Conservation (phyloP, 1,139 yeast species). For the Arxiozyma slooffiae region DNA sequence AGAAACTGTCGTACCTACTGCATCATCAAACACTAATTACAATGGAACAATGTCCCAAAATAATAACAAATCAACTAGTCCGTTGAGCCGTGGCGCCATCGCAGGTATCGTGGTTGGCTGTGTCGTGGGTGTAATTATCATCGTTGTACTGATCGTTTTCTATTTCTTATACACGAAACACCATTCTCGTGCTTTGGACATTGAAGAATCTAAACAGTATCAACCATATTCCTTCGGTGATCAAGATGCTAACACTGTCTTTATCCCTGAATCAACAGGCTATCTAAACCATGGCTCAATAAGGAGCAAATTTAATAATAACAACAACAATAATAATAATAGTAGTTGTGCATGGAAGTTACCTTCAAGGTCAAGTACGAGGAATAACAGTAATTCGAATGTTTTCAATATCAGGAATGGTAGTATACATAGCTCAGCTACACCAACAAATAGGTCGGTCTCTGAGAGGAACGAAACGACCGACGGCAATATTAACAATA, state of each 20-base stretch:
- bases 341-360: slow-evolving; percentile 7
- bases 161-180: slow-evolving; percentile 36
- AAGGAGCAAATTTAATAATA: not conserved
- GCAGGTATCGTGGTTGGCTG: slow-evolving; percentile 64
- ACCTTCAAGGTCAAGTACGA: slow-evolving; percentile 14
- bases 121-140: slow-evolving; percentile 41
- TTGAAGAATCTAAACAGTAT: slow-evolving; percentile 28
- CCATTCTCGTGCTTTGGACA: slow-evolving; percentile 8
- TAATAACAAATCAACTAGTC: slow-evolving; percentile 11
- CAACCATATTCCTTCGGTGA: slow-evolving; percentile 31
- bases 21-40: slow-evolving; percentile 3
- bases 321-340: not conserved
- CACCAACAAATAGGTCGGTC: not conserved
- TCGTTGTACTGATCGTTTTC: slow-evolving; percentile 33
- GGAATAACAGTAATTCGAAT: slow-evolving; percentile 1
- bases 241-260: slow-evolving; percentile 22
- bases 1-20: slow-evolving; percentile 8
- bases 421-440: not conserved
- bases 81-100: slow-evolving; percentile 50
- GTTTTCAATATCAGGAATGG: not conserved
- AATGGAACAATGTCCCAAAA: slow-evolving; percentile 6
- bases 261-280: slow-evolving; percentile 9
- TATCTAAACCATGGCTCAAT: not conserved
- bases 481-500: slow-evolving; percentile 11
- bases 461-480: slow-evolving; percentile 6